phyloP scores from a whole-genome alignment of 1,284 basidiomycete species.

The Phellinidium pouzarii region DNA sequence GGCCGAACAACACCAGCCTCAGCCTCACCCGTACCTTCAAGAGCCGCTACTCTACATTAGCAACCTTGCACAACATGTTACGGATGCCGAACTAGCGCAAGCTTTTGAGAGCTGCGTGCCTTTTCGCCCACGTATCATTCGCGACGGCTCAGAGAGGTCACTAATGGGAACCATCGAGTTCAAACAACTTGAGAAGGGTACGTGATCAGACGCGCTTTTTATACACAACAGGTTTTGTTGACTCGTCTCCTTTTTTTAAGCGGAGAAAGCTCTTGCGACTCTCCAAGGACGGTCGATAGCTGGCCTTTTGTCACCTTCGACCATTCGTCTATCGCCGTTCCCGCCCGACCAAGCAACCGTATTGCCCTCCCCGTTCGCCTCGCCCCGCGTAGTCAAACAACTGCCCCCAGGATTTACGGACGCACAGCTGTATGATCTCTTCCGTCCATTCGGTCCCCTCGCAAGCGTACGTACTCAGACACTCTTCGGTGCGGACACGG shows the following conservation, averaged over 20 bases:
- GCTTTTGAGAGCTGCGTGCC: constrained; percentile 68
- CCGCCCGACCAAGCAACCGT: constrained; percentile 66
- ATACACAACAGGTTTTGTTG: constrained; percentile 12
- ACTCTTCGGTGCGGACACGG: constrained; percentile 45
- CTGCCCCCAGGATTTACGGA: constrained; percentile 62
- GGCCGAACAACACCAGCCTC: constrained; percentile 7
- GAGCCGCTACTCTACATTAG: constrained; percentile 75
- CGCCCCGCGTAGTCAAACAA: constrained; percentile 72
- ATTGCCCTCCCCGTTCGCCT: constrained; percentile 64
- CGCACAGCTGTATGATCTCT: constrained; percentile 64
- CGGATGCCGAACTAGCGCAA: constrained; percentile 66
- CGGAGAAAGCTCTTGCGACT: constrained; percentile 82
- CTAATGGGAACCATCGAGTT: constrained; percentile 71
- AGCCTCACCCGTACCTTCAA: constrained; percentile 65
- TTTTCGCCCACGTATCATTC: constrained; percentile 66
- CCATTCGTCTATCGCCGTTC: constrained; percentile 66
- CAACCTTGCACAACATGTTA: constrained; percentile 59
- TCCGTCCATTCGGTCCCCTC: constrained; percentile 66
- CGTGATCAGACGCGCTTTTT: constrained; percentile 24
- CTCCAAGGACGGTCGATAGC: constrained; percentile 68
- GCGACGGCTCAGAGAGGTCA: constrained; percentile 46
- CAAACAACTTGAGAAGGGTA: constrained; percentile 71
- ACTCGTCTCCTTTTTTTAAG: constrained; percentile 34
- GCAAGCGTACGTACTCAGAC: constrained; percentile 66
- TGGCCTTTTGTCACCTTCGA: constrained; percentile 45